Evolutionary conservation across 257 asterid genomes (phyloP), one percentile per base, ranked within the genome.

Genomic region (Vinca minor): DNA sequence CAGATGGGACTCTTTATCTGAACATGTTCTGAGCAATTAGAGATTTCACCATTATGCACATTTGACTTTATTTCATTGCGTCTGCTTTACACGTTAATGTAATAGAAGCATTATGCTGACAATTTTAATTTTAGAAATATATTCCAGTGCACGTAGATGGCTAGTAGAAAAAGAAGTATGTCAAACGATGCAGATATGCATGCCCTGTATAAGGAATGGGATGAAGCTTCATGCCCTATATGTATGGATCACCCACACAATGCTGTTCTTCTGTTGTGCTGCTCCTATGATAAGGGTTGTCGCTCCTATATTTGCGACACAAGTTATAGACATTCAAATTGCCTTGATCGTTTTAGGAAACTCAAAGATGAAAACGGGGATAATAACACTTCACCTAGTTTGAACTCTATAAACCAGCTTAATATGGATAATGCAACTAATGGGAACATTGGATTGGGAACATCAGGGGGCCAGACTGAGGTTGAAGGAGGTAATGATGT

Each of bases 201-300:
- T 80, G 79, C 79, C 59, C 81, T 76, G 60, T 75, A 82, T 82
- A 88, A 85, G 78, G 98, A 91, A 81, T 88, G 82, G 95, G 98
- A 92, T 50, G 98, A 87, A 63, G 95, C 87, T 55, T 85, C 86
- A 59, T 89, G 98, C 72, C 82, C 98, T 65, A 83, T 92, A 80
- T 87, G 95, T 81, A 85, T 91, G 98, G 98, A 91, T 67, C 92
- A 77, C 60, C 86, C 86, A 20, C 86, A 81, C 76, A 81, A 81
- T 73, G 95, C 96, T 49, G 96, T 89, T 67, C 95, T 89, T 73
- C 90, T 92, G 74, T 68, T 89, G 71, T 92, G 98, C 86, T 81
- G 83, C 71, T 89, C 96, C 62, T 82, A 92, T 66, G 89, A 84
- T 50, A 87, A 85, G 71, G 95, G 98, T 47, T 92, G 98, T 63